Evolutionary conservation across 352 stramenopile species (phyloP).

Genomic region (Globisporangium orthogonon): DNA sequence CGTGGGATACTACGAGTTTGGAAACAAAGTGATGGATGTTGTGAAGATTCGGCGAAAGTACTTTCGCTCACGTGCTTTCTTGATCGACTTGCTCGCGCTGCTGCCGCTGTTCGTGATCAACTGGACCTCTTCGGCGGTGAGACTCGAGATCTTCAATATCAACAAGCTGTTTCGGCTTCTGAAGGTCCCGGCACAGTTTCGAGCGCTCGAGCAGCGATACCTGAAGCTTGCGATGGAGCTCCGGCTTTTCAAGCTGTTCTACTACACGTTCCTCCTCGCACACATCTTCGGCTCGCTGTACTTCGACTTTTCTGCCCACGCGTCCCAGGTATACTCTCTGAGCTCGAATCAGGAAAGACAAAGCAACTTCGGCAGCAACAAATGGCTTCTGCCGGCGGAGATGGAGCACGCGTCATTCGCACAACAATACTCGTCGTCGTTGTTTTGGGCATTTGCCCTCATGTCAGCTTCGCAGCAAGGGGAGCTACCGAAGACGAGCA

Average conservation of each 20-base stretch:
- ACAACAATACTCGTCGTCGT: slow-evolving; percentile 24
- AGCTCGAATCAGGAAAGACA: background rate
- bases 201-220: slow-evolving; percentile 35
- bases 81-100: slow-evolving; percentile 31
- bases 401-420: slow-evolving; percentile 18
- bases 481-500: slow-evolving; percentile 23
- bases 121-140: slow-evolving; percentile 14
- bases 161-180: slow-evolving; percentile 44
- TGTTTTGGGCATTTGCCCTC: slow-evolving; percentile 41
- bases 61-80: slow-evolving; percentile 28
- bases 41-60: slow-evolving; percentile 26
- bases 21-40: slow-evolving; percentile 47
- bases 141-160: slow-evolving; percentile 39
- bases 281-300: slow-evolving; percentile 50
- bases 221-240: slow-evolving; percentile 36
- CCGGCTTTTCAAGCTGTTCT: slow-evolving; percentile 45
- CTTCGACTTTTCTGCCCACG: slow-evolving; percentile 44
- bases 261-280: slow-evolving; percentile 44
- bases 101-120: slow-evolving; percentile 36
- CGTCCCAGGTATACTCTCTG: slow-evolving; percentile 21
- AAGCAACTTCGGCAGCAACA: slow-evolving; percentile 35
- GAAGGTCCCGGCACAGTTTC: slow-evolving; percentile 38
- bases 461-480: slow-evolving; percentile 34
- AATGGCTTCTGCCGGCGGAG: slow-evolving; percentile 23
- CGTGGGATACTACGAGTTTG: slow-evolving; percentile 38